phyloP scores from a whole-genome alignment of 768 basidiomycete genomes.

The Leccinum arenicola region DNA sequence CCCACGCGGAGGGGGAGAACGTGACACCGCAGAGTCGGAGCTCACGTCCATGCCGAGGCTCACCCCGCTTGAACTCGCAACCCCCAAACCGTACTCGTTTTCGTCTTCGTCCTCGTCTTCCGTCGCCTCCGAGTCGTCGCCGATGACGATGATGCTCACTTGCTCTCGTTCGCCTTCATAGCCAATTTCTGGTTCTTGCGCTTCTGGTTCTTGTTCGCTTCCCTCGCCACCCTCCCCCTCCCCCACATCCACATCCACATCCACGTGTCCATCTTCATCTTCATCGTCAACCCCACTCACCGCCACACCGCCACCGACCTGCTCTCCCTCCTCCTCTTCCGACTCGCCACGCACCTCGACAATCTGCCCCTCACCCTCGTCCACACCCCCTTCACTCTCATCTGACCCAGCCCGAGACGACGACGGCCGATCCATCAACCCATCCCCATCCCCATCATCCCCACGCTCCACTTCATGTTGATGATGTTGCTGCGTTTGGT shows the following conservation, averaged over 20 bases:
- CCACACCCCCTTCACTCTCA: not conserved
- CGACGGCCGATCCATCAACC: not conserved
- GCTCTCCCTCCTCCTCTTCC: not conserved
- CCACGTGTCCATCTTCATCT: conserved; percentile 2
- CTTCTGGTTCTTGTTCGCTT: not conserved
- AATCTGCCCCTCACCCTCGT: not conserved
- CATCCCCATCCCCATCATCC: not conserved
- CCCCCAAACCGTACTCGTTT: not conserved
- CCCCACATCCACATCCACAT: not conserved
- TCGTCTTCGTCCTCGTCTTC: not conserved
- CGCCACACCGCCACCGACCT: conserved; percentile 15
- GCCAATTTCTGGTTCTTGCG: not conserved
- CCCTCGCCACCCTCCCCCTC: no score
- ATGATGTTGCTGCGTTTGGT: not conserved
- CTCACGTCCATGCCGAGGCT: not conserved
- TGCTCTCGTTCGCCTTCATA: not conserved
- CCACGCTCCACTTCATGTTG: not conserved
- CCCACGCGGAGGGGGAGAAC: not conserved
- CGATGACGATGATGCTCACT: not conserved
- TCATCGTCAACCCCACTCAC: conserved; percentile 15
- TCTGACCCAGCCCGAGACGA: conserved; percentile 1
- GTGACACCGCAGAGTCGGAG: not conserved
- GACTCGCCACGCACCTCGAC: not conserved
- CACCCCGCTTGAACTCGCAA: not conserved
- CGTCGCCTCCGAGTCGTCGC: not conserved